phyloP scores from a whole-genome alignment of 306 rosid species.

The Castanea sativa region DNA sequence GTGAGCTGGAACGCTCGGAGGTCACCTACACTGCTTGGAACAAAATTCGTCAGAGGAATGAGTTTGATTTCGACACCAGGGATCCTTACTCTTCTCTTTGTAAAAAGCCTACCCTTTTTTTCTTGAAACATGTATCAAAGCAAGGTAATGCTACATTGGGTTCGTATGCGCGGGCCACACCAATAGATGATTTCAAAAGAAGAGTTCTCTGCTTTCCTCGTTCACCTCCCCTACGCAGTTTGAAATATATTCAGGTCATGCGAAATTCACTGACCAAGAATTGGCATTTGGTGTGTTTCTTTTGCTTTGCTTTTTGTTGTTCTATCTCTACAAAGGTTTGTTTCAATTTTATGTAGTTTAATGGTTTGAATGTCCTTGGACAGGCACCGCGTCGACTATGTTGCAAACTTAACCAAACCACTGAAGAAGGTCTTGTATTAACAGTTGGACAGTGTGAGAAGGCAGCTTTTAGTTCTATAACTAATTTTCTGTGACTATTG shows the following conservation, averaged over 20 bases:
- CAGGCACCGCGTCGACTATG: slow-evolving; percentile 73
- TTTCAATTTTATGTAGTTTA: neutral
- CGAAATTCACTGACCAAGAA: slow-evolving; percentile 55
- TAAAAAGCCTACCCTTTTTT: slow-evolving; percentile 61
- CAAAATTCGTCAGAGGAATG: slow-evolving; percentile 46
- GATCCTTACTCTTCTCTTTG: slow-evolving; percentile 63
- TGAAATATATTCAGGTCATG: slow-evolving; percentile 44
- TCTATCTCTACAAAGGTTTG: slow-evolving; percentile 8
- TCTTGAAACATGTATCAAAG: slow-evolving; percentile 46
- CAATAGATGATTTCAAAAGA: slow-evolving; percentile 56
- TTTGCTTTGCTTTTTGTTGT: slow-evolving; percentile 3
- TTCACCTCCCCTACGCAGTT: slow-evolving; percentile 39
- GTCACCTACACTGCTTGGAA: slow-evolving; percentile 82
- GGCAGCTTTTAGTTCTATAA: slow-evolving; percentile 38
- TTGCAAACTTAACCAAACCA: slow-evolving; percentile 45
- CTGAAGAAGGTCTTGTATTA: slow-evolving; percentile 48
- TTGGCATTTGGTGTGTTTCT: slow-evolving; percentile 68
- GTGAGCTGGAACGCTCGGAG: slow-evolving; percentile 78
- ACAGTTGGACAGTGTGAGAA: slow-evolving; percentile 65
- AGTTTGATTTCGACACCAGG: slow-evolving; percentile 72
- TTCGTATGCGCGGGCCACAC: slow-evolving; percentile 45
- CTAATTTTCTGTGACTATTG: slow-evolving; percentile 24
- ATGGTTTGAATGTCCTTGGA: slow-evolving; percentile 20
- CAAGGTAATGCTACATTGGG: slow-evolving; percentile 58
- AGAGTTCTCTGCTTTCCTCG: slow-evolving; percentile 61